Conservation (phyloP, 1,139 yeast species). For the Kodamaea ohmeri region DNA sequence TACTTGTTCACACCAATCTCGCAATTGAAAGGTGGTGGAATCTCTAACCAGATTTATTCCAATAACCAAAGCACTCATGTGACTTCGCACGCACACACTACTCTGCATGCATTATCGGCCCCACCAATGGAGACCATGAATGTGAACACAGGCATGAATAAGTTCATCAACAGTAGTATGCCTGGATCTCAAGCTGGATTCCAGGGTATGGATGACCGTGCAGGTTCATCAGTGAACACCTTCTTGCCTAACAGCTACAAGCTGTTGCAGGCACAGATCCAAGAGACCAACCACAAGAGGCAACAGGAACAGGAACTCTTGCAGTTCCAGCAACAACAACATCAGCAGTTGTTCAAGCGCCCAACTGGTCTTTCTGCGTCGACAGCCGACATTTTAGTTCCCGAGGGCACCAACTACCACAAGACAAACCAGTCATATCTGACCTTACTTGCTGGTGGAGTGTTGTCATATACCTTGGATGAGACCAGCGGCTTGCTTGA, state of each 20-base stretch:
- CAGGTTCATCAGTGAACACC: constrained; percentile 1
- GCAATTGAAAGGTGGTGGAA: constrained; percentile 41
- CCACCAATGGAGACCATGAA: constrained; percentile 6
- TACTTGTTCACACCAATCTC: constrained; percentile 48
- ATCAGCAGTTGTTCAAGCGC: constrained; percentile 21
- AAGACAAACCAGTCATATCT: constrained; percentile 37
- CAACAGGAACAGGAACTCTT: constrained; percentile 17
- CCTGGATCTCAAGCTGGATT: constrained; percentile 8
- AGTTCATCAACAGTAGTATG: constrained; percentile 7
- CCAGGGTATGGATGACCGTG: constrained; percentile 14
- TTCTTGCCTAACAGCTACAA: constrained; percentile 18
- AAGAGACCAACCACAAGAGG: constrained; percentile 18
- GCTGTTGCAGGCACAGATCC: constrained; percentile 20
- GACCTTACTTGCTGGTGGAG: constrained; percentile 40
- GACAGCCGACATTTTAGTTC: constrained; percentile 20
- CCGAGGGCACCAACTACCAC: constrained; percentile 25
- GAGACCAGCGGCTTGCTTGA: constrained; percentile 19
- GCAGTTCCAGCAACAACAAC: constrained; percentile 20
- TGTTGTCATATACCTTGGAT: constrained; percentile 34
- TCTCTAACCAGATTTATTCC: constrained; percentile 26
- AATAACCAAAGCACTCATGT: constrained; percentile 14
- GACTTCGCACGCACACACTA: constrained; percentile 4
- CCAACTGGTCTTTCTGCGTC: constrained; percentile 20
- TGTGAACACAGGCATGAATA: constrained; percentile 7
- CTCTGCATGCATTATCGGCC: constrained; percentile 5